These are phyloP conservation scores for Azolla pinnata DNA, from an alignment of 75 land plant species.

Conservation along the genomic window DNA sequence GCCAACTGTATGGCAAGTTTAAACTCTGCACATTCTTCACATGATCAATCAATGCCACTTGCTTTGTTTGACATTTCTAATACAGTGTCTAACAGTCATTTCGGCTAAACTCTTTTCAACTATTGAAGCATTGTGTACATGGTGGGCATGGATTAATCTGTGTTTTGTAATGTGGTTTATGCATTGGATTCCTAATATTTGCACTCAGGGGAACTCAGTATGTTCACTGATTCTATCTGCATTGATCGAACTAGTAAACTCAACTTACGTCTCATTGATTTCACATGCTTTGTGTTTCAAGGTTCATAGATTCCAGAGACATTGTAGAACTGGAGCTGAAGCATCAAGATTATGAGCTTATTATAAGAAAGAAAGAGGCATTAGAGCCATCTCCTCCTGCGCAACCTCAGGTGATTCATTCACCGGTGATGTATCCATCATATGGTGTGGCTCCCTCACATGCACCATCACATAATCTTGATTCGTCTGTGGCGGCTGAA, in stretches of 20 bases:
- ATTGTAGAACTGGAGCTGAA: constrained; percentile 78
- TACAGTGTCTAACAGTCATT: not conserved
- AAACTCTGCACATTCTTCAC: not conserved
- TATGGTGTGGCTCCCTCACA: too few species aligned
- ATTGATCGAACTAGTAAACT: too few species aligned
- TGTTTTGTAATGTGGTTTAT: not conserved
- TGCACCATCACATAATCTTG: too few species aligned
- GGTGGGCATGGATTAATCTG: not conserved
- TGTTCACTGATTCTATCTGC: too few species aligned
- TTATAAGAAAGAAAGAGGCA: constrained; percentile 83
- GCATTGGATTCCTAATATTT: not conserved
- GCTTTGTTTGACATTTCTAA: not conserved
- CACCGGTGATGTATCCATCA: too few species aligned
- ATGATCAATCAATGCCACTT: not conserved
- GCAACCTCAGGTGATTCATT: too few species aligned
- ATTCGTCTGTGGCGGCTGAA: too few species aligned
- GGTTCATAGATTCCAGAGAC: constrained; percentile 81
- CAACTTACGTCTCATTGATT: too few species aligned
- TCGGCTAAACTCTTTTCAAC: not conserved
- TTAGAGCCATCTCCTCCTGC: constrained; percentile 50
- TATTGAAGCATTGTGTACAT: not conserved
- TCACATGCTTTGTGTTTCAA: constrained; percentile 14
- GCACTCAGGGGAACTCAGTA: not conserved
- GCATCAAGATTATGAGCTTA: constrained; percentile 63
- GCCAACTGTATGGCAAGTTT: not conserved